Evolutionary conservation across 345 rosid species (phyloP).

Genomic region (Euphorbia peplus): DNA sequence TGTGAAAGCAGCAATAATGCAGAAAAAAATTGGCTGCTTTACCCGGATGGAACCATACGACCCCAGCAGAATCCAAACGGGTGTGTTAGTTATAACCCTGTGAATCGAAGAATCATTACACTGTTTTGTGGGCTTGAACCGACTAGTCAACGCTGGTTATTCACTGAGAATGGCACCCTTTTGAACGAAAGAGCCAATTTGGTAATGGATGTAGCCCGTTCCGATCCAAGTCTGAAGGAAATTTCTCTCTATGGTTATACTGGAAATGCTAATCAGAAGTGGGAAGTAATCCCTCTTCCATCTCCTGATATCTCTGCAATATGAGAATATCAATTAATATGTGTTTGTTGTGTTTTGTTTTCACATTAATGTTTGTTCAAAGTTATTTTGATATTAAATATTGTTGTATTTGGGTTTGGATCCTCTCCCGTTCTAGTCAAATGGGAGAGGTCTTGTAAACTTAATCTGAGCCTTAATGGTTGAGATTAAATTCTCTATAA

Average conservation of each 20-base stretch:
- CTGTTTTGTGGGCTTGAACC: background rate
- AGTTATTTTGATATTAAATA: no score
- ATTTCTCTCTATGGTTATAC: background rate
- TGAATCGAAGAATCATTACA: background rate
- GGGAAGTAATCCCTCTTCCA: background rate
- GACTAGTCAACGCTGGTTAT: background rate
- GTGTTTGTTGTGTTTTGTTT: no score
- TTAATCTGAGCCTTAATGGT: no score
- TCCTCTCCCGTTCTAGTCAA: no score
- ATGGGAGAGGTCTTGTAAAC: no score
- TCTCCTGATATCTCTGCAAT: no score
- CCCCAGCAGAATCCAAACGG: background rate
- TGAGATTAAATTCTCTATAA: no score
- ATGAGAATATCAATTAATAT: no score
- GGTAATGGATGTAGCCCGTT: background rate
- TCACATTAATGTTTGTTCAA: no score
- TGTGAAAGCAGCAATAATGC: background rate
- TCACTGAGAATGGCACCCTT: background rate
- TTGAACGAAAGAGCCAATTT: background rate
- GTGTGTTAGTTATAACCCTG: background rate
- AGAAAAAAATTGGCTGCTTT: background rate
- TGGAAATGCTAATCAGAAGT: background rate
- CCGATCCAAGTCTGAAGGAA: background rate
- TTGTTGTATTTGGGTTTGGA: no score
- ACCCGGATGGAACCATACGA: background rate